Base-by-base conservation (phyloP, 23 red algal species). In the Gracilaria vermiculophylla region DNA sequence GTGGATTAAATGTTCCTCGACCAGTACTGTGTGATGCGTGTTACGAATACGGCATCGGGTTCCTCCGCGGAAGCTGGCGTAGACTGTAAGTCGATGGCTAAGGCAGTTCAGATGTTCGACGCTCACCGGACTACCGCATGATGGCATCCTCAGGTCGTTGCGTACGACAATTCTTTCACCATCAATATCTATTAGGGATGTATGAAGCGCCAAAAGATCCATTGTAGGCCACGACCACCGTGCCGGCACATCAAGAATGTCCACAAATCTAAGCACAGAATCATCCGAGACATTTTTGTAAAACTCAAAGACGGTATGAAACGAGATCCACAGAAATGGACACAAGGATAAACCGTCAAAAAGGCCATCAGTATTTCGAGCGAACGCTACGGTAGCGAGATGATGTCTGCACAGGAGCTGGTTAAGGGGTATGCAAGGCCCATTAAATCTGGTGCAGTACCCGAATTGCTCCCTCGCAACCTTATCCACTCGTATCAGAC, bases 221-320 rank as follows among this genome's bases (percentile, higher is more conserved):
- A 37, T 15, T 0, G 15, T 29, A 41, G 65, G 37, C 67, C 70
- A 4, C 50, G 76, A 9, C 83, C 47, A 0, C 2, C 66, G 4
- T 43, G 83, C 36, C n/a, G 67, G 37, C 69, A 77, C 31, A 64
- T 64, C 35, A 74, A 87, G 49, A 87, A 87, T 20, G 67, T 77
- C 49, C 51, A 76, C 0, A 43, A 87, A 35, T 64, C 83, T 0
- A 75, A 64, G 32, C 83, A 87, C 25, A 43, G 51, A 37, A 43
- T 64, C 2, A 87, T 76, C 19, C 41, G 66, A 23, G 66, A 75
- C 0, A 56, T 87, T 2, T 82, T 5, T 35, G 45, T 86, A 0
- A 25, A 62, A 1, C 40, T 86, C 15, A 53, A 64, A 23, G 48
- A 69, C 5, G 64, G 5, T 37, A 7, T 20, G 2, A 86, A 19